phyloP scores from a whole-genome alignment of 768 basidiomycete genomes.

The Naganishia vaughanmartiniae region DNA sequence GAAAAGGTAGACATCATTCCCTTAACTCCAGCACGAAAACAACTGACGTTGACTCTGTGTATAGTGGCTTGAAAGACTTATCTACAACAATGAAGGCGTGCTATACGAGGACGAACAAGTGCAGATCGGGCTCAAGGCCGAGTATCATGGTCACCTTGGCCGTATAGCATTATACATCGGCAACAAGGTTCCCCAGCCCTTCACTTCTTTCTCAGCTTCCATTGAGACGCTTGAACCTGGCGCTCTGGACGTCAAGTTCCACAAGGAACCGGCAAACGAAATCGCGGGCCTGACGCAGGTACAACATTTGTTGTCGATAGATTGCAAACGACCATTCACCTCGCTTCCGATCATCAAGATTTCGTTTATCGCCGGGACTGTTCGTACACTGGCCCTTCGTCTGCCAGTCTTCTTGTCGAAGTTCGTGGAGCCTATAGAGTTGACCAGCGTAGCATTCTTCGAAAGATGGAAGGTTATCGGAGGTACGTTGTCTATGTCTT shows the following conservation, averaged over 20 bases:
- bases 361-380: slow-evolving; percentile 88
- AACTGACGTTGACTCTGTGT: neutral
- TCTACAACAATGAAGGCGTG: slow-evolving; percentile 76
- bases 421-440: slow-evolving; percentile 89
- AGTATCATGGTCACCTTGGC: slow-evolving; percentile 90
- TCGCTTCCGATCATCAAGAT: slow-evolving; percentile 70
- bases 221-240: slow-evolving; percentile 68
- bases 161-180: slow-evolving; percentile 93
- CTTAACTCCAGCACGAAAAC: neutral
- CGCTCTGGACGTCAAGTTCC: slow-evolving; percentile 76
- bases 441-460: slow-evolving; percentile 83
- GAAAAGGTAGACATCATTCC: slow-evolving; percentile 57
- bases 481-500: slow-evolving; percentile 49
- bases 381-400: slow-evolving; percentile 76
- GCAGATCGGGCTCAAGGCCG: slow-evolving; percentile 92
- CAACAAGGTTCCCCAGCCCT: slow-evolving; percentile 85
- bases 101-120: slow-evolving; percentile 94
- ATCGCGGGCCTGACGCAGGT: slow-evolving; percentile 81
- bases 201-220: slow-evolving; percentile 84
- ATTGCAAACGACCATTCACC: slow-evolving; percentile 84
- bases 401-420: slow-evolving; percentile 84
- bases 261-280: slow-evolving; percentile 81
- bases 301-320: slow-evolving; percentile 88
- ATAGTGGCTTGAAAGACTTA: slow-evolving; percentile 78
- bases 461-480: slow-evolving; percentile 98